A percentile compares a stretch with the other conserved stretches of the same genome.
These are phyloP conservation scores for Tylopilus balloui DNA, from an alignment of 768 basidiomycete genomes.

Conservation along the genomic window DNA sequence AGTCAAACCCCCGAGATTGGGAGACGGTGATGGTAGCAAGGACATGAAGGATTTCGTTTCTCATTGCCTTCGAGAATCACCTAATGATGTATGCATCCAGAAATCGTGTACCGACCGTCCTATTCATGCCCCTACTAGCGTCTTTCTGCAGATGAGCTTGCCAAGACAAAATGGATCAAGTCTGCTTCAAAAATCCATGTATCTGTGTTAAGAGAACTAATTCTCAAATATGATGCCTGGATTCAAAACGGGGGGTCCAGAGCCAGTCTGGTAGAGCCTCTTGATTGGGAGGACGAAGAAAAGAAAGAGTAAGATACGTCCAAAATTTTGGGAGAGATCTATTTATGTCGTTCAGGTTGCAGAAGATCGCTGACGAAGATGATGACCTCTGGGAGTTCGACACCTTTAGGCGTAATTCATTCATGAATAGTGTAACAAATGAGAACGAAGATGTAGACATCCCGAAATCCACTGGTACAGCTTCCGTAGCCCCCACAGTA, in stretches of 20 bases:
- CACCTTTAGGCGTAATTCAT: conserved; percentile 49
- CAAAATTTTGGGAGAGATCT: not conserved
- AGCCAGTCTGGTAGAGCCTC: conserved; percentile 68
- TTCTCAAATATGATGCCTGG: conserved; percentile 75
- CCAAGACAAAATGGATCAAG: conserved; percentile 89
- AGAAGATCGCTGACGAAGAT: conserved; percentile 22
- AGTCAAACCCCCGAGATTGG: conserved; percentile 74
- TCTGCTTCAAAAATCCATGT: conserved; percentile 61
- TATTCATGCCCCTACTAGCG: conserved; percentile 47
- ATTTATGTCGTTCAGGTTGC: conserved; percentile 15
- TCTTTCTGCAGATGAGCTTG: conserved; percentile 81
- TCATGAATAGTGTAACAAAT: conserved; percentile 18
- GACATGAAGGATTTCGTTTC: conserved; percentile 88
- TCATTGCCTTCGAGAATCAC: conserved; percentile 75
- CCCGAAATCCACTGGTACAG: conserved; percentile 12
- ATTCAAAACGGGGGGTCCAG: conserved; percentile 61
- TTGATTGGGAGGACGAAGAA: conserved; percentile 71
- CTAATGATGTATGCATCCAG: conserved; percentile 57
- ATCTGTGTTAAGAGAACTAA: conserved; percentile 71
- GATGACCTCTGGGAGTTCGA: conserved; percentile 74
- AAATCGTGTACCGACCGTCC: not conserved
- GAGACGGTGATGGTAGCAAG: conserved; percentile 73
- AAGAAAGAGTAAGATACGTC: conserved; percentile 42
- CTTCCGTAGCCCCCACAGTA: conserved; percentile 40
- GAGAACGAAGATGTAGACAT: conserved; percentile 24